These are phyloP conservation scores for Phytopythium cucurbitacearum DNA, from an alignment of 352 stramenopile species.

Conservation along the genomic window DNA sequence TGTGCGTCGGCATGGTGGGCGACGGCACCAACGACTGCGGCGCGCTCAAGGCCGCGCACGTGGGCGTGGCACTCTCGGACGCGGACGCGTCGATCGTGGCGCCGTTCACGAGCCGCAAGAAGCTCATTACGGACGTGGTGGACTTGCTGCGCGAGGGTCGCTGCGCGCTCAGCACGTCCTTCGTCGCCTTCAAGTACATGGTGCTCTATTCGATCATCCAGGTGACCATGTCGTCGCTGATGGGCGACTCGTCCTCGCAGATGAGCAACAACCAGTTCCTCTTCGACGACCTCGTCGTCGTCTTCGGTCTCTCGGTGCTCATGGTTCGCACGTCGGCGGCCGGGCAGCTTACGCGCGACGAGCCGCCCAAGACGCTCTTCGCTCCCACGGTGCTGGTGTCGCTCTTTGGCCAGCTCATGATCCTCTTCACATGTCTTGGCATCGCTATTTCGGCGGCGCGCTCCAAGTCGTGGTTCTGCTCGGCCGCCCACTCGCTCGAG, in stretches of 20 bases:
- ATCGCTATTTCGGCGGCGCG: conserved; percentile 53
- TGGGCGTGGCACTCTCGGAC: conserved; percentile 85
- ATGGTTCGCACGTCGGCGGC: conserved; percentile 62
- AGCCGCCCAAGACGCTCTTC: conserved; percentile 60
- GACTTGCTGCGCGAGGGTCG: conserved; percentile 86
- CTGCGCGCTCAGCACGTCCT: conserved; percentile 85
- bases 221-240: conserved; percentile 58
- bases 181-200: conserved; percentile 90
- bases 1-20: conserved; percentile 65
- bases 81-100: conserved; percentile 88
- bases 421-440: conserved; percentile 50
- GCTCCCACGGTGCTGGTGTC: conserved; percentile 51
- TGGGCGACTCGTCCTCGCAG: conserved; percentile 58
- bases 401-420: conserved; percentile 46
- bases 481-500: conserved; percentile 30
- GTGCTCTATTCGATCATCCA: conserved; percentile 91
- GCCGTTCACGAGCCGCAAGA: conserved; percentile 88
- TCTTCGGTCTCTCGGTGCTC: conserved; percentile 64
- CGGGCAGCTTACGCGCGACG: conserved; percentile 29
- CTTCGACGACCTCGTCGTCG: conserved; percentile 70
- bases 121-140: conserved; percentile 78
- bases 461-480: conserved; percentile 61
- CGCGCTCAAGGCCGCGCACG: conserved; percentile 88
- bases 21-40: conserved; percentile 88
- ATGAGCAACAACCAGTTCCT: conserved; percentile 81